phyloP scores from a whole-genome alignment of 2,329 filamentous ascomycete genomes.

The Cephalotrichum gorgonifer region DNA sequence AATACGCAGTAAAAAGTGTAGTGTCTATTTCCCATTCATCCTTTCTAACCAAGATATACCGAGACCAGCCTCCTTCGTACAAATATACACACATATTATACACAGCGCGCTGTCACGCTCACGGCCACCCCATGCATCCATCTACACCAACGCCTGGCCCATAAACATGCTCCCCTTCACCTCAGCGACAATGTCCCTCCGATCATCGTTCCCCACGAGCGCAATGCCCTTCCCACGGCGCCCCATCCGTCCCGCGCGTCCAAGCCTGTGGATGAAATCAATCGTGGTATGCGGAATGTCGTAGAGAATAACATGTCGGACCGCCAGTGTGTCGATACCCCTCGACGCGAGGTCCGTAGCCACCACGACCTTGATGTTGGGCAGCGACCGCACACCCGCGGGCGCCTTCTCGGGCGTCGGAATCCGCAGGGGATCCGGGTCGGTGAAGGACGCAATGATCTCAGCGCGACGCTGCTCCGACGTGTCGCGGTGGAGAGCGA shows the following conservation, averaged over 20 bases:
- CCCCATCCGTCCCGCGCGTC: conserved; percentile 86
- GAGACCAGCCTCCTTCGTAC: not conserved
- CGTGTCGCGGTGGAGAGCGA: conserved; percentile 77
- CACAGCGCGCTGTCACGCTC: too few species aligned
- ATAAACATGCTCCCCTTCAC: conserved; percentile 84
- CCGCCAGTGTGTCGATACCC: conserved; percentile 87
- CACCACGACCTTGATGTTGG: conserved; percentile 82
- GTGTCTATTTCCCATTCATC: not conserved
- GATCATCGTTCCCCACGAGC: conserved; percentile 78
- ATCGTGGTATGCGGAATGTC: conserved; percentile 97
- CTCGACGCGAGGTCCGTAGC: conserved; percentile 87
- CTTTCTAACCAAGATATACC: not conserved
- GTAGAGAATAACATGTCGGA: conserved; percentile 85
- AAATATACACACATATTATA: conserved; percentile 1
- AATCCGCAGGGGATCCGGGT: conserved; percentile 28
- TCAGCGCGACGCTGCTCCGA: conserved; percentile 67
- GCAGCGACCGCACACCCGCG: conserved; percentile 39
- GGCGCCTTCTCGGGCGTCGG: conserved; percentile 14
- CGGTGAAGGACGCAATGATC: conserved; percentile 66
- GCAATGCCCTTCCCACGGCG: conserved; percentile 82
- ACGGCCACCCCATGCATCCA: not conserved
- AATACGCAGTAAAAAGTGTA: not conserved
- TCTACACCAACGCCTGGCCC: conserved; percentile 64
- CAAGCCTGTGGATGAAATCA: conserved; percentile 94
- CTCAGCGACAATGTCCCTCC: conserved; percentile 83